These are phyloP conservation scores for Paratinospora sagittata DNA, from an alignment of 164 flowering plant genomes.

Conservation along the genomic window DNA sequence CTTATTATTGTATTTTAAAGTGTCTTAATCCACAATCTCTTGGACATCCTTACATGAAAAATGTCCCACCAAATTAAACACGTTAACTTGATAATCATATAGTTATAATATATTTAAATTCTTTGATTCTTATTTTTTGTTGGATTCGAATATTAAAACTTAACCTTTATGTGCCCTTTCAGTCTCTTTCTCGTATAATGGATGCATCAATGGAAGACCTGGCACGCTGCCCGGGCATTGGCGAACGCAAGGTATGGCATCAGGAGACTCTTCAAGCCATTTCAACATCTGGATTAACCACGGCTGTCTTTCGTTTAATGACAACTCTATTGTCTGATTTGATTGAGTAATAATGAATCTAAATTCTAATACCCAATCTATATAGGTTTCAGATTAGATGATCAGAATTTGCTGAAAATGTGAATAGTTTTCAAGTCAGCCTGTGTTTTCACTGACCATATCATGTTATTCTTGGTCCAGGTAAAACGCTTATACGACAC, in stretches of 20 bases:
- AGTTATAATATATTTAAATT: background rate
- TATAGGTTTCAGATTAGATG: background rate
- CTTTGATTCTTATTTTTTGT: background rate
- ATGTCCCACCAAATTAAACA: background rate
- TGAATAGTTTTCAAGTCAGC: background rate
- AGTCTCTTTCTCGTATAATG: constrained; percentile 87
- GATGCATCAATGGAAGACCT: constrained; percentile 97
- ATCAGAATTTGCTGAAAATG: too few species aligned
- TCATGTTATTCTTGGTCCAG: constrained; percentile 25
- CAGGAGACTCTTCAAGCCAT: background rate
- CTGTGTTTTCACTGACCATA: background rate
- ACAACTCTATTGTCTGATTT: too few species aligned
- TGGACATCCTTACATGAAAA: too few species aligned
- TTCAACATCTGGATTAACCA: background rate
- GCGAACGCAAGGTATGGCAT: constrained; percentile 82
- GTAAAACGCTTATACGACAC: constrained; percentile 86
- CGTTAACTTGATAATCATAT: background rate
- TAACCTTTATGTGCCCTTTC: constrained; percentile 12
- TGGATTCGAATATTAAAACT: background rate
- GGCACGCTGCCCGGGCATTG: constrained; percentile 94
- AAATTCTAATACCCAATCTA: too few species aligned
- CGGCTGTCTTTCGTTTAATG: too few species aligned
- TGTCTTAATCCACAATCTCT: too few species aligned
- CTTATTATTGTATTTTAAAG: background rate
- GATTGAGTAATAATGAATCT: background rate